Evolutionary conservation across 768 basidiomycete species (phyloP).

Genomic region (Mycena maculata): DNA sequence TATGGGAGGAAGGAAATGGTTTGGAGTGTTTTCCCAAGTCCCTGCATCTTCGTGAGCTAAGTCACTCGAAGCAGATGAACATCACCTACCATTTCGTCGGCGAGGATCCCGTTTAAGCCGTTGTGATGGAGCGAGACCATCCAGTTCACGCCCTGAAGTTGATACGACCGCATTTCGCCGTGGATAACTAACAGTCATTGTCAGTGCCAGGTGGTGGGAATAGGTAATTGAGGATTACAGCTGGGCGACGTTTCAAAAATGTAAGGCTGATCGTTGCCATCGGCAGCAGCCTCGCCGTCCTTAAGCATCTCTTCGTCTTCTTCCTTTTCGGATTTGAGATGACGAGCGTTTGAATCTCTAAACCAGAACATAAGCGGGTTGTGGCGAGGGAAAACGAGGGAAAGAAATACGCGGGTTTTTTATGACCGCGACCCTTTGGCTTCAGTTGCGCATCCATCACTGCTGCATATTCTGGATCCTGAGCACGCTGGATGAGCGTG

Average conservation of each 20-base stretch:
- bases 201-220: neutral
- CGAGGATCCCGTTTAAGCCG: conserved; percentile 95
- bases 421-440: conserved; percentile 85
- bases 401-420: conserved; percentile 73
- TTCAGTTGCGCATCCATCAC: conserved; percentile 89
- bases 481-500: conserved; percentile 70
- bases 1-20: conserved; percentile 98
- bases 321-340: conserved; percentile 97
- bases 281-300: conserved; percentile 82
- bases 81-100: conserved; percentile 88
- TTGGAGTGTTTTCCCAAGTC: conserved; percentile 97
- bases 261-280: conserved; percentile 89
- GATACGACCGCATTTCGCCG: conserved; percentile 92
- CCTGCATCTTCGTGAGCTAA: conserved; percentile 57
- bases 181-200: conserved; percentile 72
- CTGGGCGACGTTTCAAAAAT: conserved; percentile 95
- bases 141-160: conserved; percentile 97
- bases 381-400: neutral
- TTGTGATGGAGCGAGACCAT: conserved; percentile 97
- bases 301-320: conserved; percentile 96
- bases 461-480: conserved; percentile 93
- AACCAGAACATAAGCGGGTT: neutral
- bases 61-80: neutral
- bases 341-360: conserved; percentile 83
- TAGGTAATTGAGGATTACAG: conserved; percentile 64